A percentile compares a stretch with the other conserved stretches of the same genome.
Conservation (phyloP, 352 stramenopile species). For the Globisporangium camurandrum region DNA sequence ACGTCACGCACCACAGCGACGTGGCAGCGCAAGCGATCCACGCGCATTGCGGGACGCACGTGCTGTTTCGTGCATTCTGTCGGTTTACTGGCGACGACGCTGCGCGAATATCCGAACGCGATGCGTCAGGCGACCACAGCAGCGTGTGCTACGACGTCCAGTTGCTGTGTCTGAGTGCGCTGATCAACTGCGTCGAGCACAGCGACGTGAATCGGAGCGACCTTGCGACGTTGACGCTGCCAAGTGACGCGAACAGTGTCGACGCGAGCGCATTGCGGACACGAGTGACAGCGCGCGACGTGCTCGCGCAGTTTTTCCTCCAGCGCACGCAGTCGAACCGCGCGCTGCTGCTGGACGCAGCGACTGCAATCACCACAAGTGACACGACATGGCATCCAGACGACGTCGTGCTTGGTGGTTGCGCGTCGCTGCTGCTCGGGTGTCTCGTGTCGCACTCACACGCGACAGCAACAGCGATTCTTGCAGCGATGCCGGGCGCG, state of each 20-base stretch:
- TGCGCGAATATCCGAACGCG: no score
- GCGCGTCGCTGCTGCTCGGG: slow-evolving; percentile 53
- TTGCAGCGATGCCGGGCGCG: slow-evolving; percentile 29
- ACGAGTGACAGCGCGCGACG: slow-evolving; percentile 16
- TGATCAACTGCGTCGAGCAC: slow-evolving; percentile 67
- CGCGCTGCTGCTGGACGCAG: no score
- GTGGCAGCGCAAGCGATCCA: slow-evolving; percentile 35
- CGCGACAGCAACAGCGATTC: slow-evolving; percentile 24
- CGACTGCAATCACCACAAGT: no score
- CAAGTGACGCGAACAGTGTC: background rate
- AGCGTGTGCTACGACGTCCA: no score
- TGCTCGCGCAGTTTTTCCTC: slow-evolving; percentile 51
- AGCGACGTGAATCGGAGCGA: slow-evolving; percentile 39
- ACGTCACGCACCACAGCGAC: slow-evolving; percentile 69
- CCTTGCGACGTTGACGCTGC: slow-evolving; percentile 18
- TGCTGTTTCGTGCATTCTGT: slow-evolving; percentile 39
- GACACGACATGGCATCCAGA: slow-evolving; percentile 48
- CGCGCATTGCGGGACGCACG: slow-evolving; percentile 25
- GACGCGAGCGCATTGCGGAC: slow-evolving; percentile 6
- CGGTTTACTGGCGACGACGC: slow-evolving; percentile 17
- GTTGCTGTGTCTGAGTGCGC: slow-evolving; percentile 55
- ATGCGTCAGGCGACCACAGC: no score
- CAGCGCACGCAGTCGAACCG: slow-evolving; percentile 44
- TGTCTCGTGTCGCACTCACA: slow-evolving; percentile 58
- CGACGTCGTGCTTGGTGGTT: slow-evolving; percentile 69